phyloP scores from a whole-genome alignment of 352 stramenopile genomes.

The Phytophthora brassicae region DNA sequence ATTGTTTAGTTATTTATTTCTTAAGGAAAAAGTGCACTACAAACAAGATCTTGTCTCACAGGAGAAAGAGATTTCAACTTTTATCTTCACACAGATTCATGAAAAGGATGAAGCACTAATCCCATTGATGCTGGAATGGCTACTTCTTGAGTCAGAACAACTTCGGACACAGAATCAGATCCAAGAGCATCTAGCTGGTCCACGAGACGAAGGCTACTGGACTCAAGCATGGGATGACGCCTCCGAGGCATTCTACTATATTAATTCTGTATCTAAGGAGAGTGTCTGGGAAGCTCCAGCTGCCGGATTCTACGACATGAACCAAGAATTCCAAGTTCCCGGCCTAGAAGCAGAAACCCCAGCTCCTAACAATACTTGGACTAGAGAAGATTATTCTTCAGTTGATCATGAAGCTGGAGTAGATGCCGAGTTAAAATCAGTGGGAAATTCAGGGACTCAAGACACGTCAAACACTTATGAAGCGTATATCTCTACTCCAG shows the following conservation, averaged over 20 bases:
- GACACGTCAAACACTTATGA: background rate
- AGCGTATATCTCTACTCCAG: background rate
- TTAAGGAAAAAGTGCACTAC: conserved; percentile 83
- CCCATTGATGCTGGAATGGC: conserved; percentile 71
- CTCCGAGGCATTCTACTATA: conserved; percentile 64
- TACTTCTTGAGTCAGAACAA: conserved; percentile 72
- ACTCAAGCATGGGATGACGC: conserved; percentile 66
- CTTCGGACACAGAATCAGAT: conserved; percentile 65
- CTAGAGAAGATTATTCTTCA: background rate
- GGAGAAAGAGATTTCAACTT: conserved; percentile 63
- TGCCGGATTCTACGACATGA: conserved; percentile 64
- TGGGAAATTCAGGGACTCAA: conserved; percentile 8
- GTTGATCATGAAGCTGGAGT: background rate
- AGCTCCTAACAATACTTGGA: conserved; percentile 3
- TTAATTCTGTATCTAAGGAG: conserved; percentile 54
- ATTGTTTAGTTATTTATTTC: conserved; percentile 59
- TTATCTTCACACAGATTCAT: conserved; percentile 63
- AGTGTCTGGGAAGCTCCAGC: conserved; percentile 63
- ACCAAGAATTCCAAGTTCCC: conserved; percentile 53
- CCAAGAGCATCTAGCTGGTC: conserved; percentile 51
- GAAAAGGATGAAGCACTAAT: conserved; percentile 59
- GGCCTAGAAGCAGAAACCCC: conserved; percentile 12
- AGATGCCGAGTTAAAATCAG: conserved; percentile 6
- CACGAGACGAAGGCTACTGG: conserved; percentile 54
- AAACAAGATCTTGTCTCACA: conserved; percentile 68